A percentile compares a stretch with the other conserved stretches of the same genome.
phyloP scores from a whole-genome alignment of 768 basidiomycete genomes.

The Hygrophoropsis aurantiaca region DNA sequence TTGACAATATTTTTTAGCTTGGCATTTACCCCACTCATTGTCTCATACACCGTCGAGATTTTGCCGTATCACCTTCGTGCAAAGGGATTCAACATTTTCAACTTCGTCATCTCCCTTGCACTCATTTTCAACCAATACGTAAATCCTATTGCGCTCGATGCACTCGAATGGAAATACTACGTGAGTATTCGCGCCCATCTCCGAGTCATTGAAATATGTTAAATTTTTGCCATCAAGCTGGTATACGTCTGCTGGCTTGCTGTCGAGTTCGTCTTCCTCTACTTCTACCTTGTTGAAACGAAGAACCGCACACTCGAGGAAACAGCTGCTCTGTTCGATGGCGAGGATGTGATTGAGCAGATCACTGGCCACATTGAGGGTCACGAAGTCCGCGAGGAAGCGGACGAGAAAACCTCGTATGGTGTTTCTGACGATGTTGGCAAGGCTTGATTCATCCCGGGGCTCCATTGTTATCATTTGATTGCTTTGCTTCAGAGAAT shows the following conservation, averaged over 20 bases:
- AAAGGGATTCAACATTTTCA: slow-evolving; percentile 83
- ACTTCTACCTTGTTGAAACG: slow-evolving; percentile 70
- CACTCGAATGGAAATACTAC: slow-evolving; percentile 77
- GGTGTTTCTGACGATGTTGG: neutral
- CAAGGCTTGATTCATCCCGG: slow-evolving; percentile 1
- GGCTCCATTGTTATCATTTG: no score
- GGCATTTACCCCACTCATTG: slow-evolving; percentile 84
- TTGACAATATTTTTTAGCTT: slow-evolving; percentile 37
- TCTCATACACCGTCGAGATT: slow-evolving; percentile 88
- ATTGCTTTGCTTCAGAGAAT: no score
- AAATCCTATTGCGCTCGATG: slow-evolving; percentile 74
- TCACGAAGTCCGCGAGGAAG: slow-evolving; percentile 15
- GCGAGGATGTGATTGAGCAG: slow-evolving; percentile 47
- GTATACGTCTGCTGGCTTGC: slow-evolving; percentile 72
- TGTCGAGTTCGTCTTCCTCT: slow-evolving; percentile 64
- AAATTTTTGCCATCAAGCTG: slow-evolving; percentile 40
- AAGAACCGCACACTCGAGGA: slow-evolving; percentile 75
- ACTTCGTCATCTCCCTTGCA: slow-evolving; percentile 71
- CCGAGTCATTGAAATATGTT: neutral
- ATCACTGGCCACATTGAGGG: slow-evolving; percentile 29
- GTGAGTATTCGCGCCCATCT: slow-evolving; percentile 28
- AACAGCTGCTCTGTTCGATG: slow-evolving; percentile 81
- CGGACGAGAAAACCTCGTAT: slow-evolving; percentile 19
- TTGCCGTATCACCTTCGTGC: slow-evolving; percentile 80
- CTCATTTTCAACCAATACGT: slow-evolving; percentile 90